phyloP scores from a whole-genome alignment of 257 asterid genomes.

The Solanum peruvianum region DNA sequence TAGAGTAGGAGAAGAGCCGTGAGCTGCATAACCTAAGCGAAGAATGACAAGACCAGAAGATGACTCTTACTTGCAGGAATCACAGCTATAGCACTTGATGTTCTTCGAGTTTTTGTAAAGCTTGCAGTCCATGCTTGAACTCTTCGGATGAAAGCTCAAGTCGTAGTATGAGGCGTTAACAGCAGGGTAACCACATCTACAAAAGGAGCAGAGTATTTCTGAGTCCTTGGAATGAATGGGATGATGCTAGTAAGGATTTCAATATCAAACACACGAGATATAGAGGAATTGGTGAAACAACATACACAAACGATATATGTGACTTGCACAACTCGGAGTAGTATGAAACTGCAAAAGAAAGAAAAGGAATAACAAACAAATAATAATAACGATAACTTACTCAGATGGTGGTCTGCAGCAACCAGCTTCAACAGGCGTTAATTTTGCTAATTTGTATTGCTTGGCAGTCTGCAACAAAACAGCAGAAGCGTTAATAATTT shows the following conservation, averaged over 20 bases:
- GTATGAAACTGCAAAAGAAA: not conserved
- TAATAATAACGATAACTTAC: constrained; percentile 22
- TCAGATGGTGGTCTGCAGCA: constrained; percentile 94
- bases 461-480: constrained; percentile 38
- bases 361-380: not conserved
- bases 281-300: not conserved
- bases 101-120: constrained; percentile 67
- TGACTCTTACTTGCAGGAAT: constrained; percentile 77
- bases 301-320: not conserved
- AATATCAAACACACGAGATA: not conserved
- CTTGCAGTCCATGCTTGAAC: constrained; percentile 66
- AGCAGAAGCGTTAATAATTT: not conserved
- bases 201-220: not conserved
- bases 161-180: constrained; percentile 74
- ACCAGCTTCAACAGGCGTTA: constrained; percentile 89
- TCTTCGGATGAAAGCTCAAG: constrained; percentile 68
- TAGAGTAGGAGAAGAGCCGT: not conserved
- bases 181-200: constrained; percentile 87
- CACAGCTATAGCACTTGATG: constrained; percentile 73
- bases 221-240: not conserved
- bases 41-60: not conserved
- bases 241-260: not conserved
- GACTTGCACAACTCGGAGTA: not conserved
- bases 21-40: not conserved
- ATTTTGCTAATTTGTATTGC: constrained; percentile 51